Conservation (phyloP, 1,139 yeast species). For the Blastobotrys illinoisensis region DNA sequence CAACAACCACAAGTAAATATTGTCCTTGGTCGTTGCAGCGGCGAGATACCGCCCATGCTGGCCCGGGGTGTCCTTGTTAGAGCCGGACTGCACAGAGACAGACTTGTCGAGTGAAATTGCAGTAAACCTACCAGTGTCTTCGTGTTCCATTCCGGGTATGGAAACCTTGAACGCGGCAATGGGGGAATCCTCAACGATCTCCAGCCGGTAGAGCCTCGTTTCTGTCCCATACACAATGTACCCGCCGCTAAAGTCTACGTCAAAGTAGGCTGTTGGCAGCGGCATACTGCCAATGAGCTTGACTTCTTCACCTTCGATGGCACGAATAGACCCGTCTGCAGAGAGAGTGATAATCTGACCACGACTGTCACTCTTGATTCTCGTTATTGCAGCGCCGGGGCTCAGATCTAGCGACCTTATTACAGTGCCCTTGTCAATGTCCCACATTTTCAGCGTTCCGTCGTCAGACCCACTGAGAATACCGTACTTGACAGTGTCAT, state of each 20-base stretch:
- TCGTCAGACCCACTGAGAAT: constrained; percentile 26
- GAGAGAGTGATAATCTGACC: constrained; percentile 17
- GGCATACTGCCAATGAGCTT: not conserved
- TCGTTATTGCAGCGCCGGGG: constrained; percentile 16
- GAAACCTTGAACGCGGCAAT: constrained; percentile 7
- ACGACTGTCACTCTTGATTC: constrained; percentile 22
- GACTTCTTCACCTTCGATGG: constrained; percentile 2
- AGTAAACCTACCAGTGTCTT: constrained; percentile 11
- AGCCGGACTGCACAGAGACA: constrained; percentile 22
- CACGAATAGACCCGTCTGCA: constrained; percentile 4
- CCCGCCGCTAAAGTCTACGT: constrained; percentile 22
- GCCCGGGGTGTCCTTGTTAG: constrained; percentile 41
- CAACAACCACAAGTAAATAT: constrained; percentile 38
- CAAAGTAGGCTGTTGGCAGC: constrained; percentile 10
- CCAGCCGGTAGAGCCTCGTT: constrained; percentile 13
- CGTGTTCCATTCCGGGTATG: not conserved
- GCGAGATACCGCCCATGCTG: constrained; percentile 50
- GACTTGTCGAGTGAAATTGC: constrained; percentile 23
- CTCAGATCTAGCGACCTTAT: not conserved
- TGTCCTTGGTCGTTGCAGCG: constrained; percentile 36
- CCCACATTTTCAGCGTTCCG: constrained; percentile 27
- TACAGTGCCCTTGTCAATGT: constrained; percentile 14
- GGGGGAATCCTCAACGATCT: constrained; percentile 7
- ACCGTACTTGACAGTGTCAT: constrained; percentile 15
- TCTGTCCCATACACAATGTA: constrained; percentile 18